Evolutionary conservation across 495 filamentous ascomycete genomes (phyloP), one percentile per base, ranked within the genome.

Genomic region (Penicillium angulare): DNA sequence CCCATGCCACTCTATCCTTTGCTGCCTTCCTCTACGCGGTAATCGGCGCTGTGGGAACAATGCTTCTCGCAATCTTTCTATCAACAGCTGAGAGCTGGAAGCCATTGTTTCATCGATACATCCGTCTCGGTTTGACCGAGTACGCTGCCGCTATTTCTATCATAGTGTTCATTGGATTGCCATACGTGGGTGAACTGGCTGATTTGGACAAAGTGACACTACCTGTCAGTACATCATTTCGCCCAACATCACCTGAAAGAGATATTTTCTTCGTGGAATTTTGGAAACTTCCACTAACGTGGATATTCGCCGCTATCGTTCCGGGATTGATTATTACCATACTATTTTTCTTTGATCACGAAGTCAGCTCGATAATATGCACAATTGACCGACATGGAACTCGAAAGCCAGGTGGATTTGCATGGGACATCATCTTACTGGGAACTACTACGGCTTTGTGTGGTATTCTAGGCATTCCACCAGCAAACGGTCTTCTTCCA

Each of bases 261-360:
- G 70, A 65, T 2, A 62, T 60, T n/a, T 88, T 88, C 60, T 76
- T 87, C 42, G 81, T 88, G 26, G 60, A 76, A 38, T 87, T 88
- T 64, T 87, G 85, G 85, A 71, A 79, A 50, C 53, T 88, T 12
- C 81, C 82, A 1, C 65, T 80, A 0, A 53, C 49, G 7, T 88
- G 86, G 86, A 74, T 86, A 5, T 81, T 87, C 57, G 77, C 75
- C 24, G 79, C 86, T 33, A 79, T 87, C 7, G 65, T 87, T 2
- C 84, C 84, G 0, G 85, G 85, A 0, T 58, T 80, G 13, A 86
- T 88, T 52, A 85, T 88, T 48, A 88, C 84, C 1, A 70, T 82
- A 0, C 75, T 88, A 0, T 88, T 87, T 71, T 88, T 86, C 68
- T 88, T 88, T 55, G 85, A 88, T 49, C 86, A 87, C 45, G 85